A percentile compares a stretch with the other conserved stretches of the same genome.
Conservation (phyloP, 2,329 filamentous ascomycete species). For the Alternaria metachromatica region DNA sequence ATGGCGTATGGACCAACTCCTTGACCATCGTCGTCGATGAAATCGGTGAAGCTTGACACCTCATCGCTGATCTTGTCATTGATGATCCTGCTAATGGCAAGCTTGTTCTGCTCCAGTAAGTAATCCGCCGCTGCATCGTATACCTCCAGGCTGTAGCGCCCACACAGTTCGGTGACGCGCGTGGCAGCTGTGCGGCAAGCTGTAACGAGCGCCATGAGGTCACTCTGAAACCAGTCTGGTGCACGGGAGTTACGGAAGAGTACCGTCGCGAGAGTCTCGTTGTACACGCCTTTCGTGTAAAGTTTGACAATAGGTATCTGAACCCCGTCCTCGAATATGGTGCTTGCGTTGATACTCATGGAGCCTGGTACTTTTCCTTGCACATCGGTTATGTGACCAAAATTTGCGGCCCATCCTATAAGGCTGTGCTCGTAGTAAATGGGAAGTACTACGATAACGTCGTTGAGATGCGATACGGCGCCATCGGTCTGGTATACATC, state of each 20-base stretch:
- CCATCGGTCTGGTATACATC: slow-evolving; percentile 59
- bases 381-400: slow-evolving; percentile 57
- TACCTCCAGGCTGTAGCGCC: slow-evolving; percentile 53
- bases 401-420: slow-evolving; percentile 59
- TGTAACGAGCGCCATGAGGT: slow-evolving; percentile 56
- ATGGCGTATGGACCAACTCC: slow-evolving; percentile 56
- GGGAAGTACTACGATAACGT: slow-evolving; percentile 58
- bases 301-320: slow-evolving; percentile 60
- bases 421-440: slow-evolving; percentile 55
- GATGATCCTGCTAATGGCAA: slow-evolving; percentile 55
- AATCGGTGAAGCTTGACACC: slow-evolving; percentile 56
- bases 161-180: slow-evolving; percentile 55
- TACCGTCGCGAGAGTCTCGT: slow-evolving; percentile 53
- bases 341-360: slow-evolving; percentile 58
- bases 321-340: slow-evolving; percentile 58
- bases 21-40: slow-evolving; percentile 58
- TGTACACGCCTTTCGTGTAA: slow-evolving; percentile 54
- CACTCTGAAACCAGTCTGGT: slow-evolving; percentile 58
- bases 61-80: slow-evolving; percentile 54
- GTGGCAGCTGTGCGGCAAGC: slow-evolving; percentile 55
- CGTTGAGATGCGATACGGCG: slow-evolving; percentile 59
- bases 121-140: slow-evolving; percentile 57
- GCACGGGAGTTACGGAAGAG: slow-evolving; percentile 58
- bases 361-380: slow-evolving; percentile 58
- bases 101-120: slow-evolving; percentile 54